These are phyloP conservation scores for Heterotrichella gracilis DNA, from an alignment of 352 stramenopile genomes.

Conservation along the genomic window DNA sequence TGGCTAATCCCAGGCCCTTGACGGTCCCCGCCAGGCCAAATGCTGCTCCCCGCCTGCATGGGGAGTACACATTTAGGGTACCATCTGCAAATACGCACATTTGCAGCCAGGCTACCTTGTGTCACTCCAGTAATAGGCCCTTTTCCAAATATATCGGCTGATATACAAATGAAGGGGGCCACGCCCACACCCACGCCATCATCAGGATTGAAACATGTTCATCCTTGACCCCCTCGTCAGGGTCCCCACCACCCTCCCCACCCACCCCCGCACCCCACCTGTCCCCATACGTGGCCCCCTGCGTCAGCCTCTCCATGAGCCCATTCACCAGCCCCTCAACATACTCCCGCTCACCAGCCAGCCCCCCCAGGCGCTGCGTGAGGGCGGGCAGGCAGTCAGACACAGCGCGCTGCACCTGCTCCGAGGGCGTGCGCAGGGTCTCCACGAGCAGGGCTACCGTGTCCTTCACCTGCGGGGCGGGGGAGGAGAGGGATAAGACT, in stretches of 20 bases:
- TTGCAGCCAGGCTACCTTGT: too few species aligned
- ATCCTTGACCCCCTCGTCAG: conserved; percentile 13
- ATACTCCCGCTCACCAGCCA: too few species aligned
- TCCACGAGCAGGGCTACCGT: conserved; percentile 48
- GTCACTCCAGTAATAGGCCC: too few species aligned
- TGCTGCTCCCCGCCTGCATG: conserved; percentile 55
- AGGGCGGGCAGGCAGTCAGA: conserved; percentile 49
- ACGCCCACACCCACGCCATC: background rate
- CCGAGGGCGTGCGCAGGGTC: conserved; percentile 48
- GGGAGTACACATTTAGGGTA: too few species aligned
- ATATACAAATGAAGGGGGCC: conserved; percentile 11
- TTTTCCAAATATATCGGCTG: too few species aligned
- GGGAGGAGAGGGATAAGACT: too few species aligned
- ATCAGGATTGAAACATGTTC: background rate
- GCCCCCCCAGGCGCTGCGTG: conserved; percentile 36
- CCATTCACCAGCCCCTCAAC: conserved; percentile 35
- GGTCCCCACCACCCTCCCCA: conserved; percentile 16
- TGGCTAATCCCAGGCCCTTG: conserved; percentile 88
- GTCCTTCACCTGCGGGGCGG: conserved; percentile 43
- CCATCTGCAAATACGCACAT: too few species aligned
- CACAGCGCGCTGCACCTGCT: conserved; percentile 56
- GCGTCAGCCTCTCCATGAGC: conserved; percentile 33
- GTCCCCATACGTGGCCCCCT: conserved; percentile 39
- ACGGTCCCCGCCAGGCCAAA: conserved; percentile 86
- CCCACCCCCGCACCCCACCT: conserved; percentile 19